A percentile compares a stretch with the other conserved stretches of the same genome.
These are phyloP conservation scores for Candida suzukii DNA, from an alignment of 805 yeast genomes.

Conservation along the genomic window DNA sequence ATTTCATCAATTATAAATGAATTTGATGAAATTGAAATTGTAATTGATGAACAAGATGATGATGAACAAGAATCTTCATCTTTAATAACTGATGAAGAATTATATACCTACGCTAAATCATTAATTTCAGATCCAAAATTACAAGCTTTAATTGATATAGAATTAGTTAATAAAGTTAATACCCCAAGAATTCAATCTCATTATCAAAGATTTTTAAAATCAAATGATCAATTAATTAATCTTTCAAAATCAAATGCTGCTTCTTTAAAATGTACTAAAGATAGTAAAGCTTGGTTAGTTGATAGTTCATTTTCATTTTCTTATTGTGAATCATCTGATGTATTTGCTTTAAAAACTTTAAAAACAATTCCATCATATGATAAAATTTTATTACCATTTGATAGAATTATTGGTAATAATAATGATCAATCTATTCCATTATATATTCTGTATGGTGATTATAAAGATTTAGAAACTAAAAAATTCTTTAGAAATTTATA, in stretches of 20 bases:
- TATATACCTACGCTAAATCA: conserved; percentile 14
- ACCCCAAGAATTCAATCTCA: conserved; percentile 65
- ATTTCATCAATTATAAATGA: conserved; percentile 2
- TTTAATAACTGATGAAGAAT: conserved; percentile 17
- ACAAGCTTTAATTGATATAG: conserved; percentile 29
- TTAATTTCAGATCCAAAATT: conserved; percentile 6
- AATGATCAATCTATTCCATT: conserved; percentile 24
- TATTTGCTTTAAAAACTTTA: conserved; percentile 69
- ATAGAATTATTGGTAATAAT: conserved; percentile 53
- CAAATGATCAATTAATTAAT: conserved; percentile 7
- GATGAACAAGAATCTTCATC: conserved; percentile 17
- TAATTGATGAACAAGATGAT: conserved; percentile 19
- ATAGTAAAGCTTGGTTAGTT: conserved; percentile 39
- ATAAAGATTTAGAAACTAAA: conserved; percentile 40
- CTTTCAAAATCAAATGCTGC: conserved; percentile 16
- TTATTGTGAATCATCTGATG: conserved; percentile 63
- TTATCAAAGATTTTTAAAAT: conserved; percentile 39
- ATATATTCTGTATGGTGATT: conserved; percentile 62
- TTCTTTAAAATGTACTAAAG: conserved; percentile 9
- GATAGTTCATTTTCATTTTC: conserved; percentile 33
- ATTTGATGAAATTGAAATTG: conserved; percentile 7
- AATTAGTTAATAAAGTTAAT: conserved; percentile 38
- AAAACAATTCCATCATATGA: conserved; percentile 13
- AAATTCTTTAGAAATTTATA: conserved; percentile 52
- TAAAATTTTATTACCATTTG: conserved; percentile 36